Evolutionary conservation across 2,329 filamentous ascomycete genomes (phyloP).

Genomic region (Elsinoe perseae): DNA sequence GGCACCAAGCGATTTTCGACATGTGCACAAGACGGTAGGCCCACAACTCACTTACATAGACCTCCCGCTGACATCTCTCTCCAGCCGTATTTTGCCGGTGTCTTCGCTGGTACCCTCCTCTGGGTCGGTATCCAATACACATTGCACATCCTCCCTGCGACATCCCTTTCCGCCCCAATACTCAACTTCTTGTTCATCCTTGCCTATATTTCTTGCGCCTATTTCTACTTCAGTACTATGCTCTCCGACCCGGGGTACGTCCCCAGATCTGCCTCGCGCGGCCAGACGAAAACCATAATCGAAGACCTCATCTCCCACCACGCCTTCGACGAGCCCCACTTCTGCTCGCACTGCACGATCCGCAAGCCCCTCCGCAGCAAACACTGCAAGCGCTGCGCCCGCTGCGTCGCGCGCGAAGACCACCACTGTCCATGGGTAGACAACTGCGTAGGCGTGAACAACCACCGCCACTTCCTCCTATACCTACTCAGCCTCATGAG

Average conservation of each 20-base stretch:
- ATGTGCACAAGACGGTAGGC: constrained; percentile 77
- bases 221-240: constrained; percentile 87
- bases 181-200: constrained; percentile 67
- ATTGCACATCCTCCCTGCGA: constrained; percentile 60
- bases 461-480: constrained; percentile 89
- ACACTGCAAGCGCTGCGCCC: constrained; percentile 83
- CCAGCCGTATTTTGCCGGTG: constrained; percentile 83
- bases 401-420: constrained; percentile 93
- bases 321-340: constrained; percentile 91
- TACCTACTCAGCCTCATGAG: constrained; percentile 73
- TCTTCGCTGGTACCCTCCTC: constrained; percentile 82
- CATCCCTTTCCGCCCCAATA: constrained; percentile 58
- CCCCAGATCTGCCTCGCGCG: constrained; percentile 80
- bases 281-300: constrained; percentile 81
- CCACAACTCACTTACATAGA: constrained; percentile 17
- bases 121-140: constrained; percentile 72
- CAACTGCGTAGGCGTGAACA: constrained; percentile 93
- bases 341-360: constrained; percentile 92
- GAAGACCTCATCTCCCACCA: constrained; percentile 75
- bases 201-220: constrained; percentile 59
- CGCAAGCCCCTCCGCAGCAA: constrained; percentile 87
- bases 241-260: constrained; percentile 84
- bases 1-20: constrained; percentile 79
- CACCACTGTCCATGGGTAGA: constrained; percentile 98
- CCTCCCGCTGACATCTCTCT: background rate